Evolutionary conservation across 176 grass and related monocot species (phyloP).

Genomic region (Bonia amplexicaulis): DNA sequence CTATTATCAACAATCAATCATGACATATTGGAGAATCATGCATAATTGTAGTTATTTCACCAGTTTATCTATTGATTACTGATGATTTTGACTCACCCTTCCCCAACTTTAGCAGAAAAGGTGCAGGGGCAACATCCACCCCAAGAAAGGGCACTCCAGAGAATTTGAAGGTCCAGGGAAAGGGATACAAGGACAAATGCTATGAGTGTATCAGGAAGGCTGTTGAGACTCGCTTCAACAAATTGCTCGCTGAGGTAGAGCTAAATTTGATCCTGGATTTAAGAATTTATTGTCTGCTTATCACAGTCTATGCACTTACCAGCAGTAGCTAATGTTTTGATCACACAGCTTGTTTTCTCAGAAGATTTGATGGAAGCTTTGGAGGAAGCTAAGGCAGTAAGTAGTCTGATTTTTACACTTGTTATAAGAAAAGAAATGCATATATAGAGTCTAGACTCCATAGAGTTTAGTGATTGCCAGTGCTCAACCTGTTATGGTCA

Average conservation of each 20-base stretch:
- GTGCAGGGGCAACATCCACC: slow-evolving; percentile 43
- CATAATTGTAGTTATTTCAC: slow-evolving; percentile 17
- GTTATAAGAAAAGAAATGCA: neutral
- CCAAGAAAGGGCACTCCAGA: slow-evolving; percentile 65
- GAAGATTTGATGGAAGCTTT: slow-evolving; percentile 97
- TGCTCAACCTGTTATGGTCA: neutral
- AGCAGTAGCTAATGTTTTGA: slow-evolving; percentile 38
- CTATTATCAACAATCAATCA: neutral
- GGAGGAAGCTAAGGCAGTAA: slow-evolving; percentile 95
- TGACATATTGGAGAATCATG: slow-evolving; percentile 16
- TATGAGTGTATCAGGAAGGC: slow-evolving; percentile 87
- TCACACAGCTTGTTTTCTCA: slow-evolving; percentile 65
- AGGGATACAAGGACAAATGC: slow-evolving; percentile 96
- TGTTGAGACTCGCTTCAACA: slow-evolving; percentile 83
- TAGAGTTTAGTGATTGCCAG: neutral
- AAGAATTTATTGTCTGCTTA: slow-evolving; percentile 1
- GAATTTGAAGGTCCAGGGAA: slow-evolving; percentile 75
- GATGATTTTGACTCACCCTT: neutral
- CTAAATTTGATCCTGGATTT: slow-evolving; percentile 23
- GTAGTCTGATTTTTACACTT: slow-evolving; percentile 18
- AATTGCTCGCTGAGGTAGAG: slow-evolving; percentile 75
- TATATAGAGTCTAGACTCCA: neutral
- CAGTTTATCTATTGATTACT: slow-evolving; percentile 6
- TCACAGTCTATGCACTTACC: slow-evolving; percentile 13
- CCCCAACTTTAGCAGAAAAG: slow-evolving; percentile 56